Percentiles rank a stretch among this genome's conserved stretches.
These are phyloP conservation scores for Pelagophyceae sp. DNA, from an alignment of 352 stramenopile genomes.

Conservation along the genomic window DNA sequence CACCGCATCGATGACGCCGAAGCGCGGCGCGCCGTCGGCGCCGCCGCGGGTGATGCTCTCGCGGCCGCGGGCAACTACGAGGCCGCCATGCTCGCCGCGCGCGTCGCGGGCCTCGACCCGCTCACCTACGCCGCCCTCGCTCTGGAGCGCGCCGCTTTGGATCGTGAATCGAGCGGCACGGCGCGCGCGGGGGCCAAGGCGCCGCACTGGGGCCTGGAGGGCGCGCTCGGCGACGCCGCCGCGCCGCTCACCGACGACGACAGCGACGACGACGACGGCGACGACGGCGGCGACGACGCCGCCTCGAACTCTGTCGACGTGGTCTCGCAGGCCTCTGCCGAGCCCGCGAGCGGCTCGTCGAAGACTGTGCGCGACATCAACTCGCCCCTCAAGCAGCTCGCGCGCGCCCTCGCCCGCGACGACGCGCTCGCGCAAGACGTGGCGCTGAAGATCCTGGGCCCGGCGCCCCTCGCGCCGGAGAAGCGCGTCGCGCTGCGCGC, in stretches of 20 bases:
- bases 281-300: background rate
- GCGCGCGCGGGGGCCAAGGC: background rate
- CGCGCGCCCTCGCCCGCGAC: background rate
- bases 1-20: background rate
- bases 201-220: background rate
- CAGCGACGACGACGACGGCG: conserved; percentile 6
- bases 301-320: background rate
- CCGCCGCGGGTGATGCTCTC: background rate
- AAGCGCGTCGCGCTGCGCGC: background rate
- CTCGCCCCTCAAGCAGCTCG: background rate
- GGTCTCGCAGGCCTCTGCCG: background rate
- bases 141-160: background rate
- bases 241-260: background rate
- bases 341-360: too few relatives aligned
- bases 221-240: background rate
- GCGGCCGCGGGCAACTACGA: background rate
- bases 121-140: background rate
- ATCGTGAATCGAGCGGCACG: background rate
- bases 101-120: background rate
- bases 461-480: background rate
- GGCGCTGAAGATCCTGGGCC: background rate
- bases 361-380: background rate
- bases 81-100: background rate
- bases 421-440: background rate
- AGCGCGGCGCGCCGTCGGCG: background rate